Base-by-base conservation (phyloP, 306 rosid species). In the Ormosia semicastrata region DNA sequence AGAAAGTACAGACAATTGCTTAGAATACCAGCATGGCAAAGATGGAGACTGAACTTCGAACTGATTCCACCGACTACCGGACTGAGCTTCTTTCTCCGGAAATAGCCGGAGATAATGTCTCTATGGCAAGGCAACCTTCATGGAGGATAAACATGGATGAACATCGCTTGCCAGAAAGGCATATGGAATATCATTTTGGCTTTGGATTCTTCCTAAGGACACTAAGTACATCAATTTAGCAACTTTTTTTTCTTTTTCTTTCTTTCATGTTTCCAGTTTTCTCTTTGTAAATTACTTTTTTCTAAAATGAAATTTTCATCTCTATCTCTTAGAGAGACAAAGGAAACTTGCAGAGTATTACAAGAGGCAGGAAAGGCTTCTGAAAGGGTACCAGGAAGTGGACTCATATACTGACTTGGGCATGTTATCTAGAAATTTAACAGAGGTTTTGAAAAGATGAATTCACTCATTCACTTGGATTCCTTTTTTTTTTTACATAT, bases 91-190 rank as follows among this genome's bases (percentile, higher is more conserved):
- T 95, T 72, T 95, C 97, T 0, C 99, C 99, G 0, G 88, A 62
- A 1, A 60, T 83, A 5, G 83, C 84, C 0, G 86, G 58, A n/a
- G 85, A 76, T 80, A 69, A 74, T 15, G 89, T 80, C 43, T 32
- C 78, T 1, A 84, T 80, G 88, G 74, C 91, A 13, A 85, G 86
- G 6, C 92, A 88, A 47, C 90, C 97, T 8, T 84, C 97, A 4
- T 95, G 99, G 99, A 85, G 95, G 84, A 93, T 95, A 87, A 93
- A 82, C 37, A 86, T 95, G 86, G 97, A 91, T 6, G 85, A 81
- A 36, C 67, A 89, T 83, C 88, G 52, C 6, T 83, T 89, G 49
- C 97, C 97, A 3, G 84, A 87, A 17, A 89, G 86, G 44, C 84
- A 66, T 24, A 84, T 60, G 84, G 81, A 80, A 7, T 81, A 97